A percentile compares a stretch with the other conserved stretches of the same genome.
These are phyloP conservation scores for Arachnomyces sp. DNA, from an alignment of 2,329 filamentous ascomycete species.

Conservation along the genomic window DNA sequence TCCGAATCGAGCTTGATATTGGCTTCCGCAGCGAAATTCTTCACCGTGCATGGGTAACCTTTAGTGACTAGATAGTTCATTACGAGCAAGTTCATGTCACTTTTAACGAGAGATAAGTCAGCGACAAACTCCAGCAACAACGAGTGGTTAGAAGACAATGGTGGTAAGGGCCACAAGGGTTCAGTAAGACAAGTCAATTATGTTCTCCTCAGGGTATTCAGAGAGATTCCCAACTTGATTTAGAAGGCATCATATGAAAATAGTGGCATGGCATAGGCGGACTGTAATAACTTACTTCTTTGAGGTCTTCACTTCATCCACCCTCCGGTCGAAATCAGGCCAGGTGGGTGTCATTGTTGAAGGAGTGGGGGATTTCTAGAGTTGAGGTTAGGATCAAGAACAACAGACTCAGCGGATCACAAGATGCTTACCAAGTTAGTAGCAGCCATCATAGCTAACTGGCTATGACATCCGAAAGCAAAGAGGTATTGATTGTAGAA, in stretches of 20 bases:
- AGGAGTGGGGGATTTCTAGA: constrained; percentile 60
- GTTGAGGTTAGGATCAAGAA: constrained; percentile 28
- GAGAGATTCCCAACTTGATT: constrained; percentile 99
- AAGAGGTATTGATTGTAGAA: constrained; percentile 9
- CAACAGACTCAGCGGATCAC: too few species aligned
- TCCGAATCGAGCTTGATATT: constrained; percentile 71
- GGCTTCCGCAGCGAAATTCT: constrained; percentile 88
- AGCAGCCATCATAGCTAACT: constrained; percentile 28
- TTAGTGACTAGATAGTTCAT: constrained; percentile 96
- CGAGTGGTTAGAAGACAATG: too few species aligned
- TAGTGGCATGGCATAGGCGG: constrained; percentile 22
- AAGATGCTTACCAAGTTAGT: constrained; percentile 36
- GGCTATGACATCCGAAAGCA: constrained; percentile 3
- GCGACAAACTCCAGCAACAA: constrained; percentile 10
- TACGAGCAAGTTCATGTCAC: constrained; percentile 90
- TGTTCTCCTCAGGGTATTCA: constrained; percentile 90
- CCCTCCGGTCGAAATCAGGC: constrained; percentile 70
- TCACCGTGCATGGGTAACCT: constrained; percentile 85
- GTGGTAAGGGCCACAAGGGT: constrained; percentile 18
- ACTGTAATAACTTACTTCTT: constrained; percentile 66
- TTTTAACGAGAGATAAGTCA: constrained; percentile 36
- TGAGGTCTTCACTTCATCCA: constrained; percentile 75
- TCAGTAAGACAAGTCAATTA: constrained; percentile 72
- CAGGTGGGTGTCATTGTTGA: constrained; percentile 64
- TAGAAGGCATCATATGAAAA: constrained; percentile 67